phyloP scores from a whole-genome alignment of 352 stramenopile genomes.

The Globisporangium perplexum region DNA sequence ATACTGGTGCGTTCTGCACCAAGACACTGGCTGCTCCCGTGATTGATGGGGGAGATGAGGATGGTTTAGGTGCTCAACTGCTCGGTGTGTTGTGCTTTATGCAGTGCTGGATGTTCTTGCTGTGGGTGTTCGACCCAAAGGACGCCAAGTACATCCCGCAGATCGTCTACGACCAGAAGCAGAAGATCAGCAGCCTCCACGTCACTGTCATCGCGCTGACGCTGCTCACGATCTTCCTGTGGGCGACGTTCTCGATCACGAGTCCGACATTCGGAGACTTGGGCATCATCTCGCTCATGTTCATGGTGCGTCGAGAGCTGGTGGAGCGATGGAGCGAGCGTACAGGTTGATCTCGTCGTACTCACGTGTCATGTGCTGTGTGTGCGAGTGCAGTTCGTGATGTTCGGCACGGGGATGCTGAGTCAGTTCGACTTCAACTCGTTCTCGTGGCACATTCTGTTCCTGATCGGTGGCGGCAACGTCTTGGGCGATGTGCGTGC shows the following conservation, averaged over 20 bases:
- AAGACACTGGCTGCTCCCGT: not conserved
- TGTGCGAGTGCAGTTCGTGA: conserved; percentile 49
- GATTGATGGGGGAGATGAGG: not conserved
- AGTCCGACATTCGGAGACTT: conserved; percentile 88
- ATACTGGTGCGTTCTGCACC: conserved; percentile 51
- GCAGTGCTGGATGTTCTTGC: conserved; percentile 86
- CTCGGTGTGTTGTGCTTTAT: not conserved
- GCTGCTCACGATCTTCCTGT: conserved; percentile 88
- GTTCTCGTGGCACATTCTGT: conserved; percentile 93
- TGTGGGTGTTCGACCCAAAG: conserved; percentile 81
- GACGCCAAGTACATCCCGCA: conserved; percentile 90
- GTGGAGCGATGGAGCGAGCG: too few relatives aligned
- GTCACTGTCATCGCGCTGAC: conserved; percentile 88
- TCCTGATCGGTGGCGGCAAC: conserved; percentile 89
- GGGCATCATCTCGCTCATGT: conserved; percentile 89
- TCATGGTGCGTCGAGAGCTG: conserved; percentile 58
- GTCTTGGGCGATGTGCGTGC: conserved; percentile 87
- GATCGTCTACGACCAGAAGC: conserved; percentile 90
- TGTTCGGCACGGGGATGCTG: conserved; percentile 87
- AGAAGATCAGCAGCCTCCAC: conserved; percentile 86
- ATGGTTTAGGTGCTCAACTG: not conserved
- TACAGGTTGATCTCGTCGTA: not conserved
- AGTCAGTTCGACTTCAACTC: conserved; percentile 93
- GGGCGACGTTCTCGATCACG: conserved; percentile 84
- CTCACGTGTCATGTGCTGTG: not conserved